A percentile compares a stretch with the other conserved stretches of the same genome.
phyloP scores from a whole-genome alignment of 2,329 filamentous ascomycete genomes.

The Botrytis fabae region DNA sequence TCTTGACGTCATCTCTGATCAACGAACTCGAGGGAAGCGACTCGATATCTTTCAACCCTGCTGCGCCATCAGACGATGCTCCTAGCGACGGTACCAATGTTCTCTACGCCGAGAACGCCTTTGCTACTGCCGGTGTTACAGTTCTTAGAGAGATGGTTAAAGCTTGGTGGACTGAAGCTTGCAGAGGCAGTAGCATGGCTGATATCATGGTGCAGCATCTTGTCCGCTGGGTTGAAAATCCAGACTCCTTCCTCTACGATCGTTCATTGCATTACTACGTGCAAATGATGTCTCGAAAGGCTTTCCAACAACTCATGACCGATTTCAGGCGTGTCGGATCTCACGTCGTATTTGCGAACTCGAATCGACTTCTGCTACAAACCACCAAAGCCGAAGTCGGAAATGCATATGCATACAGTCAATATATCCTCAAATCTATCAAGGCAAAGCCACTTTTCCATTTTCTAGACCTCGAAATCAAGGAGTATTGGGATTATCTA shows the following conservation, averaged over 20 bases:
- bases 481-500: constrained; percentile 98
- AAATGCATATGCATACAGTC: constrained; percentile 93
- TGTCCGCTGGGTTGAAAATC: constrained; percentile 94
- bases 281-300: constrained; percentile 97
- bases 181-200: constrained; percentile 86
- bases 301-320: constrained; percentile 93
- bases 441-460: constrained; percentile 94
- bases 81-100: constrained; percentile 64
- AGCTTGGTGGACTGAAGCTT: constrained; percentile 95
- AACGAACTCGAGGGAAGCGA: constrained; percentile 93
- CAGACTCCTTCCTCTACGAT: constrained; percentile 93
- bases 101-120: constrained; percentile 83
- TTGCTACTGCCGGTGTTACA: constrained; percentile 85
- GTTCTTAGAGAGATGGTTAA: constrained; percentile 98
- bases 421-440: constrained; percentile 98
- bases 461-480: constrained; percentile 95
- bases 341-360: constrained; percentile 90
- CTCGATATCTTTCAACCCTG: constrained; percentile 80
- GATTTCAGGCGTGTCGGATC: constrained; percentile 95
- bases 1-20: constrained; percentile 92
- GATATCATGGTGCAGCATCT: constrained; percentile 97
- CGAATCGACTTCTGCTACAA: constrained; percentile 86
- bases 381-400: constrained; percentile 96
- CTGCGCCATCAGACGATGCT: constrained; percentile 60
- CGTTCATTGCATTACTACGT: constrained; percentile 94